Evolutionary conservation across 768 basidiomycete species (phyloP).

Genomic region (Inosperma sp.): DNA sequence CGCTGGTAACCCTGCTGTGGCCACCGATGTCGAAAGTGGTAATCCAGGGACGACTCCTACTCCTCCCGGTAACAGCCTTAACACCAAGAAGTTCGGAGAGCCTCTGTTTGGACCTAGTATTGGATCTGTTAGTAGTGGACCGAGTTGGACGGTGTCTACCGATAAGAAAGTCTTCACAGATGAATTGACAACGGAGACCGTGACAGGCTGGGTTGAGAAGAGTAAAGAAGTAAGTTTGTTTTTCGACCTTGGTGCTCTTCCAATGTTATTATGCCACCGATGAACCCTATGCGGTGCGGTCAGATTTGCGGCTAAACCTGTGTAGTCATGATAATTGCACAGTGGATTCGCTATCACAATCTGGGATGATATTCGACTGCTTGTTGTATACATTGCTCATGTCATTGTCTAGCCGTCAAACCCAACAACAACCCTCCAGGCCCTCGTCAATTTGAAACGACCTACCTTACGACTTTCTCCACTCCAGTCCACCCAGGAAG

Average conservation of each 20-base stretch:
- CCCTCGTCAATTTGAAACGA: slow-evolving; percentile 89
- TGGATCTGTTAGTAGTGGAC: slow-evolving; percentile 64
- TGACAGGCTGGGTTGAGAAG: slow-evolving; percentile 81
- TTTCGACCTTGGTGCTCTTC: too few relatives aligned
- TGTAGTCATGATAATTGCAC: background rate
- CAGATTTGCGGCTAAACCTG: background rate
- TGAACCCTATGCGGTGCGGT: background rate
- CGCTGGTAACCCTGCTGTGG: too few relatives aligned
- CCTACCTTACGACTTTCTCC: slow-evolving; percentile 80
- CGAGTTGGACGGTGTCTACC: slow-evolving; percentile 60
- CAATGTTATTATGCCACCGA: background rate
- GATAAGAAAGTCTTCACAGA: slow-evolving; percentile 63
- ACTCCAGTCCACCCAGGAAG: slow-evolving; percentile 39
- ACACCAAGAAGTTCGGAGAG: slow-evolving; percentile 64
- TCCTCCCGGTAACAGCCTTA: slow-evolving; percentile 15
- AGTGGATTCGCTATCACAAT: background rate
- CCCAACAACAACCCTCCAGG: slow-evolving; percentile 90
- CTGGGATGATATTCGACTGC: background rate
- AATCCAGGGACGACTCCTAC: background rate
- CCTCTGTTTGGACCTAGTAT: slow-evolving; percentile 91
- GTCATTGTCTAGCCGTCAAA: slow-evolving; percentile 54
- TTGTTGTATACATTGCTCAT: background rate
- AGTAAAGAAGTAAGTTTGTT: slow-evolving; percentile 67
- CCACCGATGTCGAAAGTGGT: background rate
- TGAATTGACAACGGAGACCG: slow-evolving; percentile 75